Base-by-base conservation (phyloP, 805 yeast genomes). In the Blastobotrys terrestris region DNA sequence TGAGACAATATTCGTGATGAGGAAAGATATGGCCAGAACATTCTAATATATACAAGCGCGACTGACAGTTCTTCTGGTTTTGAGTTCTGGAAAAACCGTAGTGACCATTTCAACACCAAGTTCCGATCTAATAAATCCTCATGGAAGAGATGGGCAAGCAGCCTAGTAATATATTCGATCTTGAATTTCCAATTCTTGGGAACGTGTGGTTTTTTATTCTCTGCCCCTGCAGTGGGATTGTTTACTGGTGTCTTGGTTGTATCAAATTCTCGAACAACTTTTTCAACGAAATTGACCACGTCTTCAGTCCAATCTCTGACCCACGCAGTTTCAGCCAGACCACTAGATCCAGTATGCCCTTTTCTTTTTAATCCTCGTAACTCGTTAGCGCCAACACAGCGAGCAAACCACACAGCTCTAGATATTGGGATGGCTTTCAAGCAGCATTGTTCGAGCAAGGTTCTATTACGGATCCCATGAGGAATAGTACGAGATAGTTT, bases 381-480 rank as follows among this genome's bases (percentile, higher is more conserved):
- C 60, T 89, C 96, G 57, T 90, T 86, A 11, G 87, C 83, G 20
- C 91, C 83, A 2, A 91, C 88, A 67, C 97, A 88, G 57, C 87
- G 81, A 2, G 92, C 85, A 55, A 94, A 77, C 99, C 99, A 92
- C 1, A 92, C 67, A 0, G 97, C 96, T 55, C 97, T 73, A n/a
- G 78, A 65, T 1, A 85, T 71, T 0, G 98, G 97, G 0, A 92
- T 83, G 35, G 72, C 70, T 62, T 84, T 83, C 20, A 71, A 62
- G 55, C 85, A 77, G 57, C 95, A 77, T 55, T 84, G 87, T 57
- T 90, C 97, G 2, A 92, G 65, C 16, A 92, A 72, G 1, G 77
- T 75, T 58, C 81, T 80, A 64, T 87, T 86, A 58, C 91, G 74
- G 19, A 91, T 79, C 0, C 97, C 97, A 65, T 92, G 97, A 0